Percentiles rank a stretch among this genome's conserved stretches.
These are phyloP conservation scores for Przewalskia tangutica DNA, from an alignment of 257 asterid genomes.

Conservation along the genomic window DNA sequence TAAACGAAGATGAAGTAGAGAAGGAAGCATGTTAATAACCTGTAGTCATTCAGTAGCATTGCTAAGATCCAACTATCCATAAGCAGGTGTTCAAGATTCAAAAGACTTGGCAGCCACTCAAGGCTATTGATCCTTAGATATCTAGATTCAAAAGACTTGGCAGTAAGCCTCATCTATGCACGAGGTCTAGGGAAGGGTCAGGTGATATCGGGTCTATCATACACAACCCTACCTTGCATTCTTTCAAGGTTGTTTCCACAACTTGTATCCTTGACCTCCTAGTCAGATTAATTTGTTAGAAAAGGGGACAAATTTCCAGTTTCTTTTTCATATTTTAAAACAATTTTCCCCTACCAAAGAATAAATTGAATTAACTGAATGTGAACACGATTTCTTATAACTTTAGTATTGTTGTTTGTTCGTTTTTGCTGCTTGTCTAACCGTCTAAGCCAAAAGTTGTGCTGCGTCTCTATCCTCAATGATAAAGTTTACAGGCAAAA, in stretches of 20 bases:
- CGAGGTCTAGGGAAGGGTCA: background rate
- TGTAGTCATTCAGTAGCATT: background rate
- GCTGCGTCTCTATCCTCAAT: background rate
- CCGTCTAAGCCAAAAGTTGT: background rate
- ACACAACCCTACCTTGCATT: background rate
- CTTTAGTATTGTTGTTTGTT: background rate
- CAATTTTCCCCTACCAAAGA: background rate
- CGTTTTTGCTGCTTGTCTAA: background rate
- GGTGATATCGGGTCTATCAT: background rate
- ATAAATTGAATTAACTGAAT: background rate
- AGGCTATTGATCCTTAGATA: background rate
- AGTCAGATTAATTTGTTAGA: background rate
- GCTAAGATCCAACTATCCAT: background rate
- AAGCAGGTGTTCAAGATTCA: background rate
- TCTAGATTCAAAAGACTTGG: too few species aligned
- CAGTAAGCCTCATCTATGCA: too few species aligned
- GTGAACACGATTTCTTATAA: background rate
- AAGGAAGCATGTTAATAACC: background rate
- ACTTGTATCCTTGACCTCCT: background rate
- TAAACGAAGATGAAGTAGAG: background rate
- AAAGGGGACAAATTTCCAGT: background rate
- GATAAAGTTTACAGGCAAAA: background rate
- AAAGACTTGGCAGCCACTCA: background rate
- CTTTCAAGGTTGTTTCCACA: background rate
- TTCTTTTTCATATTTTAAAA: background rate